Conservation (phyloP, 2,329 filamentous ascomycete species). For the Paraphaeosphaeria minitans region DNA sequence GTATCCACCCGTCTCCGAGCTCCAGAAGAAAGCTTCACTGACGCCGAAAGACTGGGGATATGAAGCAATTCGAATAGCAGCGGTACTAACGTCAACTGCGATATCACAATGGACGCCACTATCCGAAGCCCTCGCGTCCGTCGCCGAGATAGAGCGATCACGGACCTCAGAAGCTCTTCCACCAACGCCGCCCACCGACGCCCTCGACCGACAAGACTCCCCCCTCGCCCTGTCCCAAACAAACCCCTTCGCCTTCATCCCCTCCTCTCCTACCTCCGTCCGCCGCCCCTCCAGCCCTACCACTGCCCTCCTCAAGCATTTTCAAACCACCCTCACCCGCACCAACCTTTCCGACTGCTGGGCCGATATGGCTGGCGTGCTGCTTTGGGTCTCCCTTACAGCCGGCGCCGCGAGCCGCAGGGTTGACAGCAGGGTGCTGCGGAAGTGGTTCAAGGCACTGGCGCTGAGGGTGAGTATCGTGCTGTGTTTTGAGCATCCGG, state of each 20-base stretch:
- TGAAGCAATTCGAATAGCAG: slow-evolving; percentile 43
- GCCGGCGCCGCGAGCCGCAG: slow-evolving; percentile 39
- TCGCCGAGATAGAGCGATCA: slow-evolving; percentile 8
- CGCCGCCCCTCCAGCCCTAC: slow-evolving; percentile 16
- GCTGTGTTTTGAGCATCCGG: slow-evolving; percentile 45
- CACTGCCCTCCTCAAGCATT: slow-evolving; percentile 24
- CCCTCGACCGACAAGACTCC: slow-evolving; percentile 21
- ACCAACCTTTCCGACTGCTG: slow-evolving; percentile 42
- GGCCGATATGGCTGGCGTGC: slow-evolving; percentile 46
- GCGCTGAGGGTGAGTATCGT: slow-evolving; percentile 39
- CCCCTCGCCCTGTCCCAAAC: slow-evolving; percentile 22
- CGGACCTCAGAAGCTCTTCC: slow-evolving; percentile 12
- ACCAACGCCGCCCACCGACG: slow-evolving; percentile 17
- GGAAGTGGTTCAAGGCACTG: slow-evolving; percentile 41
- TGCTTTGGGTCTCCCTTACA: slow-evolving; percentile 44
- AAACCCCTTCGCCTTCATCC: slow-evolving; percentile 8
- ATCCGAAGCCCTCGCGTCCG: slow-evolving; percentile 31
- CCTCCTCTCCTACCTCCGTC: slow-evolving; percentile 3
- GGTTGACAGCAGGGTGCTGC: slow-evolving; percentile 21
- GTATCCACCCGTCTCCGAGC: slow-evolving; percentile 22
- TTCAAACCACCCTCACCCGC: slow-evolving; percentile 33
- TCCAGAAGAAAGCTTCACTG: slow-evolving; percentile 16
- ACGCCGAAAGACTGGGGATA: slow-evolving; percentile 37
- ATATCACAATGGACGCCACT: slow-evolving; percentile 34
- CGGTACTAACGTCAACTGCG: slow-evolving; percentile 39